These are phyloP conservation scores for Aspergillus egyptiacus DNA, from an alignment of 495 filamentous ascomycete species.

Conservation along the genomic window DNA sequence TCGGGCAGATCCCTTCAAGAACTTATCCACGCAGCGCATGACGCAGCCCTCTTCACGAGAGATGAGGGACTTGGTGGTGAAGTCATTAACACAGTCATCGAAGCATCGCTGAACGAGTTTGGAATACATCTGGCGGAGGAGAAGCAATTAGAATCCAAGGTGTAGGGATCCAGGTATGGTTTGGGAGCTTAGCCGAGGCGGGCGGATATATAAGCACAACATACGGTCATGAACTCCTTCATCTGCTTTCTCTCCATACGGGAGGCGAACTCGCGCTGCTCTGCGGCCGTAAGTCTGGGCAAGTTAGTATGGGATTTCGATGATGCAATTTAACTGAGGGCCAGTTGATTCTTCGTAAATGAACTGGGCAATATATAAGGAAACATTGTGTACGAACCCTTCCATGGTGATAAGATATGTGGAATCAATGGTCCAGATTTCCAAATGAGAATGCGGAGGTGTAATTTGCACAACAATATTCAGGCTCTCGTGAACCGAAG, in stretches of 20 bases:
- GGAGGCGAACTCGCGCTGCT: constrained; percentile 84
- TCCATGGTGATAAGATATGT: constrained; percentile 34
- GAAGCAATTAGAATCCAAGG: not conserved
- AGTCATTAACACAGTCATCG: constrained; percentile 94
- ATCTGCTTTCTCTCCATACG: constrained; percentile 96
- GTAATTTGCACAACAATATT: constrained; percentile 14
- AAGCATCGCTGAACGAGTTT: constrained; percentile 94
- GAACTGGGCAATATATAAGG: not conserved
- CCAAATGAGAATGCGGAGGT: not conserved
- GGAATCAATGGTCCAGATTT: not conserved
- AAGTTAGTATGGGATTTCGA: constrained; percentile 8
- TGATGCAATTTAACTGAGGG: not conserved
- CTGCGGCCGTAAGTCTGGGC: constrained; percentile 61
- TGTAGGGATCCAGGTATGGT: not conserved
- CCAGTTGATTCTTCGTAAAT: not conserved
- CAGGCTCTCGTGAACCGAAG: constrained; percentile 4
- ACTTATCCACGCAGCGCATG: constrained; percentile 90
- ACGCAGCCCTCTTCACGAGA: constrained; percentile 84
- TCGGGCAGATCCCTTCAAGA: constrained; percentile 78
- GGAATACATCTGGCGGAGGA: constrained; percentile 74
- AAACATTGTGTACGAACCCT: constrained; percentile 29
- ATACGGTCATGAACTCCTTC: constrained; percentile 96
- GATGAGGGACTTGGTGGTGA: constrained; percentile 90
- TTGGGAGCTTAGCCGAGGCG: not conserved
- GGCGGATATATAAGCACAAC: constrained; percentile 19